Percentiles rank a stretch among this genome's conserved stretches.
These are phyloP conservation scores for Neotropicomus parvogracilis DNA, from an alignment of 1,284 basidiomycete genomes.

Conservation along the genomic window DNA sequence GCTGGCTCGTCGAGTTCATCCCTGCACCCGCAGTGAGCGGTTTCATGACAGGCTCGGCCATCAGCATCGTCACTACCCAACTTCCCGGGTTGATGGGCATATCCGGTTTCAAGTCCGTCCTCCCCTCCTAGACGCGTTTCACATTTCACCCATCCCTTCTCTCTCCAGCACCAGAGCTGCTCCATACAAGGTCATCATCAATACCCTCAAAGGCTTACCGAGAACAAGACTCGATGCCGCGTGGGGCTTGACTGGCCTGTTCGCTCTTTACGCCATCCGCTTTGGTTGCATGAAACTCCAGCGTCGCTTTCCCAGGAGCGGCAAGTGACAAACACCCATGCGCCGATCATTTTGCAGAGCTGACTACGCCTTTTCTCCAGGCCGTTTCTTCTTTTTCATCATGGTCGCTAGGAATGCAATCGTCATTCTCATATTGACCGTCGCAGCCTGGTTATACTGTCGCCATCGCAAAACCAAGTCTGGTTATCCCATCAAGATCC, in stretches of 20 bases:
- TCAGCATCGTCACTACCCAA: conserved; percentile 84
- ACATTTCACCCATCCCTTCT: conserved; percentile 2
- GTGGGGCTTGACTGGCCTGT: conserved; percentile 80
- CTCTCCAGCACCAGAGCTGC: conserved; percentile 69
- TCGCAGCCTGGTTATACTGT: conserved; percentile 82
- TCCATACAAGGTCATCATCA: conserved; percentile 88
- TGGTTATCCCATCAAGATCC: conserved; percentile 84
- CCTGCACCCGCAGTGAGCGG: conserved; percentile 88
- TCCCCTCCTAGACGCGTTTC: not conserved
- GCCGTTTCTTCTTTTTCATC: conserved; percentile 86
- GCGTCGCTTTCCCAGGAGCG: conserved; percentile 63
- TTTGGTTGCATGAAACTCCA: conserved; percentile 57
- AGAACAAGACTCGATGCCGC: conserved; percentile 79
- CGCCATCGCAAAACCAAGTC: conserved; percentile 53
- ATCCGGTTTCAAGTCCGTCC: conserved; percentile 70
- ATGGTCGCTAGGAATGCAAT: conserved; percentile 84
- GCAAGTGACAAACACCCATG: conserved; percentile 36
- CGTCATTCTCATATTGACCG: conserved; percentile 79
- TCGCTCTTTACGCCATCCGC: conserved; percentile 75
- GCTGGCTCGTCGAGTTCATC: conserved; percentile 97
- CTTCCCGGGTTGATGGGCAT: conserved; percentile 85
- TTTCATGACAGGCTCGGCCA: conserved; percentile 89
- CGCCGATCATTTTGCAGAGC: not conserved
- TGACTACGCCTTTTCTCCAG: conserved; percentile 34
- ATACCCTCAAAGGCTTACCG: conserved; percentile 83